These are phyloP conservation scores for Didymella glomerata DNA, from an alignment of 2,329 filamentous ascomycete species.

Conservation along the genomic window DNA sequence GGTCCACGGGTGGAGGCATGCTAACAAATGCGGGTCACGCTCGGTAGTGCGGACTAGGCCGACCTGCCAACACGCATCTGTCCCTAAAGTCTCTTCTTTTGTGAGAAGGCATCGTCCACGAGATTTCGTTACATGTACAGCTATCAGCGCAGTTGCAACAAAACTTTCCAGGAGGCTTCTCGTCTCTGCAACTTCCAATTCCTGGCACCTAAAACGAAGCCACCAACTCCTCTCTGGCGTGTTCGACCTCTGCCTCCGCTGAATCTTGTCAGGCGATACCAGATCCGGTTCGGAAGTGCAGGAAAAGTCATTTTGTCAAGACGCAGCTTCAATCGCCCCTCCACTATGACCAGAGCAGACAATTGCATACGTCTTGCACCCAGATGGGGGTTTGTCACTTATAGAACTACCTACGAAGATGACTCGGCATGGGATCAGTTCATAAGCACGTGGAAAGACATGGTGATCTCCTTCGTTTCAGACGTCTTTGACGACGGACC, in stretches of 20 bases:
- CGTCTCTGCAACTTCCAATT: no score
- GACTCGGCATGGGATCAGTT: not conserved
- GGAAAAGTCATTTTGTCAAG: not conserved
- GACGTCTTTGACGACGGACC: not conserved
- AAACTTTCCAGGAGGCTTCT: no score
- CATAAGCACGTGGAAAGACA: not conserved
- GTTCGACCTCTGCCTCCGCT: no score
- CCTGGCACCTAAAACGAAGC: no score
- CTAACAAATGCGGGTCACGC: no score
- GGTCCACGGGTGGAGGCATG: no score
- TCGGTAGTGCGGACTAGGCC: no score
- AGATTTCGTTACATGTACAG: no score
- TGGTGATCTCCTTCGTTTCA: not conserved
- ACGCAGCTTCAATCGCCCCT: not conserved
- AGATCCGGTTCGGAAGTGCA: not conserved
- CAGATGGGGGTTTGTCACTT: not conserved
- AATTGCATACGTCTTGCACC: not conserved
- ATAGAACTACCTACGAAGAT: not conserved
- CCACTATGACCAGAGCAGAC: not conserved
- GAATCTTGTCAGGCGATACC: not conserved
- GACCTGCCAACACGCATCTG: not conserved
- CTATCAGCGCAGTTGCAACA: no score
- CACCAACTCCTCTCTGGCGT: no score
- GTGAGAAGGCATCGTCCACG: no score
- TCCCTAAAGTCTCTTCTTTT: not conserved